Base-by-base conservation (phyloP, 306 rosid species). In the Acacia acuminata region DNA sequence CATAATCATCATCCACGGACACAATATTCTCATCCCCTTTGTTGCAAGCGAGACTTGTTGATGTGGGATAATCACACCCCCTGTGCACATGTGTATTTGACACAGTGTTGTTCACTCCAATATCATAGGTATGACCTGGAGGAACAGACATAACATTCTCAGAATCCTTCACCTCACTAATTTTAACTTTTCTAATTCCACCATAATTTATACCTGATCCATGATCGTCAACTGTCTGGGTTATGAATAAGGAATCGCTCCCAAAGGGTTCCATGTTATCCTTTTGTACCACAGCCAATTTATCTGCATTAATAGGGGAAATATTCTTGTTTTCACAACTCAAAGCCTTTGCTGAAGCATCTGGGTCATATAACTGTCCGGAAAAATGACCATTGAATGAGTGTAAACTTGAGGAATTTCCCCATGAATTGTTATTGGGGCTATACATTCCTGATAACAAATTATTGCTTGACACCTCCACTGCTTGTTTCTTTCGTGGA, bases 401-500 rank as follows among this genome's bases (percentile, higher is more conserved):
- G 27, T 87, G 95, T 82, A 86, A 87, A 73, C 89, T 82, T 10
- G 94, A 88, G 86, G 88, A 81, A 82, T 77, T 84, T 51, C 85
- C 93, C 96, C 94, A 90, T 0, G 85, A 75, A 80, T 90, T 71
- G 78, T 84, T 76, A 84, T 79, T 85, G 22, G 93, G 75, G 65
- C 63, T 81, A 51, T 84, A 89, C 87, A 92, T 81, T 83, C 88
- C 96, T 17, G 88, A 71, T 60, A 74, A 82, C 43, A 83, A 77
- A 88, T 83, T 81, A 58, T 45, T 86, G 81, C 74, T 82, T 22
- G 92, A 86, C 77, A 80, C 84, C 80, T 81, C 97, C 47, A 90
- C 79, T 5, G 88, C 92, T 82, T 89, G 98, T 82, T 92, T 92
- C 93, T 92, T 94, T 83, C 81, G 90, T 40, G 95, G 92, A 77